Percentiles rank a stretch among this genome's conserved stretches.
Conservation (phyloP, 176 grass and related monocot species). For the Oryza rufipogon region DNA sequence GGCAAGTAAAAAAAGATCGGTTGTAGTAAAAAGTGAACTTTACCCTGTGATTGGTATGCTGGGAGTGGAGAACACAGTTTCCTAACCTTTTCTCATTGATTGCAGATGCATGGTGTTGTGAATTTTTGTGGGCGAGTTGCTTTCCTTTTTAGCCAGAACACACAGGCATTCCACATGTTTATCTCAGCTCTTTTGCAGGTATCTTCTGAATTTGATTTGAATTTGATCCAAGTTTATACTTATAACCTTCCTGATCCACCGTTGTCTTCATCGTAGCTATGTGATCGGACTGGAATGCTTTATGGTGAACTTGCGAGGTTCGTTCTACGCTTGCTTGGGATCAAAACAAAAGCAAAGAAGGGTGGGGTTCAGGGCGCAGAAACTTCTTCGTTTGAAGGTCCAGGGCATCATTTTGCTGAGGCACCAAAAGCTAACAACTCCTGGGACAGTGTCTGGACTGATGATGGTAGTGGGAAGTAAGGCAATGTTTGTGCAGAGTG, state of each 20-base stretch:
- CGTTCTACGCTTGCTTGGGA: conserved; percentile 61
- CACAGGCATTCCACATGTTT: conserved; percentile 91
- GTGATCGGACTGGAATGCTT: conserved; percentile 72
- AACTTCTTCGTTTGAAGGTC: conserved; percentile 25
- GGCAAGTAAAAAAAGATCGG: neutral
- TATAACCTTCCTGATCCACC: conserved; percentile 9
- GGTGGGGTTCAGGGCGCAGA: conserved; percentile 22
- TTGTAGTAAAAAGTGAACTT: neutral
- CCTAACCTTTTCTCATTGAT: neutral
- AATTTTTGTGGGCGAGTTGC: conserved; percentile 91
- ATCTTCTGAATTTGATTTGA: conserved; percentile 1
- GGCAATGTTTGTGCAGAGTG: neutral
- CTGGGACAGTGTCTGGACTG: conserved; percentile 73
- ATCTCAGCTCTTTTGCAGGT: conserved; percentile 78
- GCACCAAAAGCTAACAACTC: conserved; percentile 56
- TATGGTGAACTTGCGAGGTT: conserved; percentile 82
- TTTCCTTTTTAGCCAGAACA: conserved; percentile 78
- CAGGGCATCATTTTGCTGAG: conserved; percentile 38
- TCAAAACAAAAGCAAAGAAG: conserved; percentile 67
- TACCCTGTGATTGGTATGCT: neutral
- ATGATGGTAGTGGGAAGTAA: conserved; percentile 51
- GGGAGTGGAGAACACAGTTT: neutral
- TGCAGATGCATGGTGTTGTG: conserved; percentile 86
- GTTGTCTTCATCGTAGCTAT: conserved; percentile 49
- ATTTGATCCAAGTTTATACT: neutral